These are phyloP conservation scores for Aspergillus tamarii DNA, from an alignment of 2,329 filamentous ascomycete species.

Conservation along the genomic window DNA sequence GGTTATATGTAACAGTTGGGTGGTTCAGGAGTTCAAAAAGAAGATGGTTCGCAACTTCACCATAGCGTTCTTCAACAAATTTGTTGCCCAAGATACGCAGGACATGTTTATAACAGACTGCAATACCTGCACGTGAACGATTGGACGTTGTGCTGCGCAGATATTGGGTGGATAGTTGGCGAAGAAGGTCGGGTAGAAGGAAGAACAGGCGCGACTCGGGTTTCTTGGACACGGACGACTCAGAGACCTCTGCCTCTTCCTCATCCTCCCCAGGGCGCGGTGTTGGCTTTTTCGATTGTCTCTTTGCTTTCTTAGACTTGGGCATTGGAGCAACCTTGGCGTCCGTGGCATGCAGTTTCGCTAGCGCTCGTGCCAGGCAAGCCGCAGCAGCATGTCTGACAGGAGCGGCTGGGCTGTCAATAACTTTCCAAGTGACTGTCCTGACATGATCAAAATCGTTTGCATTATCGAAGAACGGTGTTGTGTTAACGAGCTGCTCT, in stretches of 20 bases:
- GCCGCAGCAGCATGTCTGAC: constrained; percentile 86
- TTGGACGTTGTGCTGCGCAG: constrained; percentile 77
- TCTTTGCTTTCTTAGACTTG: constrained; percentile 71
- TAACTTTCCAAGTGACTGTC: constrained; percentile 78
- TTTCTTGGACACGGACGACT: constrained; percentile 76
- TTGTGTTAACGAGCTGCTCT: constrained; percentile 70
- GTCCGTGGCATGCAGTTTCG: constrained; percentile 75
- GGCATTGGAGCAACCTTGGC: constrained; percentile 56
- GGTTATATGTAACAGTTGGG: constrained; percentile 75
- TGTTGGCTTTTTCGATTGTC: constrained; percentile 66
- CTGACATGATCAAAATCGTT: constrained; percentile 90
- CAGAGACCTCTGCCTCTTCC: constrained; percentile 69
- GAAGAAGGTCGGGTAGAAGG: constrained; percentile 76
- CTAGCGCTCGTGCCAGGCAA: constrained; percentile 79
- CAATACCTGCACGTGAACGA: constrained; percentile 77
- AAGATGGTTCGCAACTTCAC: constrained; percentile 78
- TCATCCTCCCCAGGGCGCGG: constrained; percentile 69
- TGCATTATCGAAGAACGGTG: constrained; percentile 82
- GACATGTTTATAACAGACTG: constrained; percentile 82
- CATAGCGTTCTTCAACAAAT: constrained; percentile 80
- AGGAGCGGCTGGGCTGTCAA: constrained; percentile 74
- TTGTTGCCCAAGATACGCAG: constrained; percentile 78
- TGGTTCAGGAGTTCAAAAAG: constrained; percentile 79
- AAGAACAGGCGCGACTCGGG: constrained; percentile 71
- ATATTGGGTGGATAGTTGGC: constrained; percentile 79